Conservation (phyloP, 1,284 basidiomycete species). For the Heliocybe sulcata region DNA sequence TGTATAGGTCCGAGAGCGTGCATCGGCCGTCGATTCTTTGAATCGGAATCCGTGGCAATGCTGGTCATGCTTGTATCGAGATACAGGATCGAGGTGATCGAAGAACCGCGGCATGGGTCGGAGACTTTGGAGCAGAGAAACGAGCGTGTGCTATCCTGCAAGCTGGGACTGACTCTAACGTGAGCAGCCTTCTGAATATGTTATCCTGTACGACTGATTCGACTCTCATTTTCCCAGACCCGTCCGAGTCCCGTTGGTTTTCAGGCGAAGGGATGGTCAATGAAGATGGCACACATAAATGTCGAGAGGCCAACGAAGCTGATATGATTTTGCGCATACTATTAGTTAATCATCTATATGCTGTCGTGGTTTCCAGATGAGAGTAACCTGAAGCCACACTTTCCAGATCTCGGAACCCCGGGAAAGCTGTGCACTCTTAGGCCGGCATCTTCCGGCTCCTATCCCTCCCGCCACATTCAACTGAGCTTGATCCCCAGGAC, state of each 20-base stretch:
- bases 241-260: slow-evolving; percentile 11
- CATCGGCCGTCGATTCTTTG: slow-evolving; percentile 43
- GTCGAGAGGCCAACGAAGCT: no score
- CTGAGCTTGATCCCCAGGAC: slow-evolving; percentile 27
- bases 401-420: not conserved
- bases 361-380: not conserved
- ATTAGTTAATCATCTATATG: not conserved
- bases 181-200: slow-evolving; percentile 7
- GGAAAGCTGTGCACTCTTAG: not conserved
- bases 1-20: slow-evolving; percentile 37
- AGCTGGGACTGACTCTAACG: slow-evolving; percentile 16
- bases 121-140: slow-evolving; percentile 23
- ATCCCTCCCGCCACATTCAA: not conserved
- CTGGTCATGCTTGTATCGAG: slow-evolving; percentile 11
- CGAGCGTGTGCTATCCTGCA: slow-evolving; percentile 15
- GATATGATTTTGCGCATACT: no score
- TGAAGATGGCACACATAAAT: no score
- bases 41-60: slow-evolving; percentile 38
- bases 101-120: slow-evolving; percentile 20
- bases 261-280: no score
- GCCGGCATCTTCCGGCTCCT: not conserved
- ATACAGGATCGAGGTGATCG: slow-evolving; percentile 18
- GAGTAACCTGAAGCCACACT: not conserved
- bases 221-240: slow-evolving; percentile 11
- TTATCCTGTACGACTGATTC: slow-evolving; percentile 9